Evolutionary conservation across 164 flowering plant genomes (phyloP).

Genomic region (Litsea cubeba): DNA sequence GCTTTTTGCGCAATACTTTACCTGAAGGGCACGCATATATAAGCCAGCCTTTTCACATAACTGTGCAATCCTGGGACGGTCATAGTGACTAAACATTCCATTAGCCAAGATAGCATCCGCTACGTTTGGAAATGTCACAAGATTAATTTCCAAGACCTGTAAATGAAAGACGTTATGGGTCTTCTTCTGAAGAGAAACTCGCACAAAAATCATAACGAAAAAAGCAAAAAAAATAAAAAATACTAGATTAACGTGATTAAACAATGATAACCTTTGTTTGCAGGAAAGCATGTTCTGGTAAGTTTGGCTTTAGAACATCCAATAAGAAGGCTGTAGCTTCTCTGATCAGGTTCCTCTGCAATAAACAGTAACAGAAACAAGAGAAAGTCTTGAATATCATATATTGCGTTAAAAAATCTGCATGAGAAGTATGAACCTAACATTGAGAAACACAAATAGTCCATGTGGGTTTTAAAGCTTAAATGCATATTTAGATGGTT

Average conservation of each 20-base stretch:
- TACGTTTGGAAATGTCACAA: conserved; percentile 96
- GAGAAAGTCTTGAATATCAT: background rate
- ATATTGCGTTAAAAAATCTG: too few species aligned
- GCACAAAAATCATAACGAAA: background rate
- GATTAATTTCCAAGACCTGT: conserved; percentile 95
- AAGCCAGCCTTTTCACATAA: conserved; percentile 99
- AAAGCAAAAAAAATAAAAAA: background rate
- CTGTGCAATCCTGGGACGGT: conserved; percentile 95
- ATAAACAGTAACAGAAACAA: conserved; percentile 6
- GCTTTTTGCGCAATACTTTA: conserved; percentile 10
- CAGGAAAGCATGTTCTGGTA: conserved; percentile 68
- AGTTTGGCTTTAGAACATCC: conserved; percentile 79
- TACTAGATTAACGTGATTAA: background rate
- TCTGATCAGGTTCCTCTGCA: conserved; percentile 76
- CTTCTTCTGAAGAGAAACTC: background rate
- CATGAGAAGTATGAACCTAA: background rate
- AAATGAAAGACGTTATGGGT: background rate
- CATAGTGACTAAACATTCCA: conserved; percentile 99
- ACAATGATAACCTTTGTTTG: conserved; percentile 58
- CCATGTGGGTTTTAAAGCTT: background rate
- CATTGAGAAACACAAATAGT: too few species aligned
- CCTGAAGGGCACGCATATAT: conserved; percentile 86
- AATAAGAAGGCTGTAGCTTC: conserved; percentile 82
- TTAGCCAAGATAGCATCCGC: conserved; percentile 99
- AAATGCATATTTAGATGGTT: too few species aligned